Percentiles rank a stretch among this genome's conserved stretches.
These are phyloP conservation scores for Spencermartinsiella ligniputridi DNA, from an alignment of 1,139 yeast genomes.

Conservation along the genomic window DNA sequence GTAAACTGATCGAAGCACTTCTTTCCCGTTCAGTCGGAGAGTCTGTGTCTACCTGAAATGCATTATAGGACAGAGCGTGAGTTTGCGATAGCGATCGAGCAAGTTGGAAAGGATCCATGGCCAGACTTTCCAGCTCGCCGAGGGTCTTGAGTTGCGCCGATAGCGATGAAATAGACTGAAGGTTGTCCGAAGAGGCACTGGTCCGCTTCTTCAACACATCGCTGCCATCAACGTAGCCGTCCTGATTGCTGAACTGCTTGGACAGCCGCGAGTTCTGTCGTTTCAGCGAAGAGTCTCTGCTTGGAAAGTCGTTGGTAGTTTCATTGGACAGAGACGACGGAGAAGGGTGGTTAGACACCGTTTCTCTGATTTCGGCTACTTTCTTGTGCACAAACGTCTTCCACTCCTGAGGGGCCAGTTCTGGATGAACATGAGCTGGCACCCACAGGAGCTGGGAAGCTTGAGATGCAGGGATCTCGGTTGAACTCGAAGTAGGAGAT, in stretches of 20 bases:
- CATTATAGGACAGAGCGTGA: conserved; percentile 5
- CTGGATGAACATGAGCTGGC: conserved; percentile 92
- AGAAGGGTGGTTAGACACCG: conserved; percentile 24
- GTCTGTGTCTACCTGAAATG: not conserved
- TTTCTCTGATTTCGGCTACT: conserved; percentile 66
- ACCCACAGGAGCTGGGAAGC: conserved; percentile 64
- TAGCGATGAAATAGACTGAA: conserved; percentile 27
- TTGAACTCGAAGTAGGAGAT: not conserved
- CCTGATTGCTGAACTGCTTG: conserved; percentile 34
- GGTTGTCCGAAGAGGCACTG: conserved; percentile 17
- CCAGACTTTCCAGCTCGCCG: conserved; percentile 33
- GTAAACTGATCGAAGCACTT: not conserved
- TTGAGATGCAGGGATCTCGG: conserved; percentile 24
- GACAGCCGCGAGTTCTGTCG: conserved; percentile 36
- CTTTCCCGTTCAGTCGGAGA: conserved; percentile 4
- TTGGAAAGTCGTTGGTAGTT: conserved; percentile 17
- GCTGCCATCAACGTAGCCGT: conserved; percentile 38
- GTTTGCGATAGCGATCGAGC: conserved; percentile 26
- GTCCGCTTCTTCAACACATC: conserved; percentile 31
- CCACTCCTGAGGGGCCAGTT: conserved; percentile 88
- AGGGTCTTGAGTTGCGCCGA: conserved; percentile 30
- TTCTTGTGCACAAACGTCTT: conserved; percentile 75
- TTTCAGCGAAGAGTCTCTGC: conserved; percentile 13
- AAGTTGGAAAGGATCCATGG: conserved; percentile 32
- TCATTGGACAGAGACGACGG: conserved; percentile 14